These are phyloP conservation scores for Primulina huaijiensis DNA, from an alignment of 257 asterid species.

Conservation along the genomic window DNA sequence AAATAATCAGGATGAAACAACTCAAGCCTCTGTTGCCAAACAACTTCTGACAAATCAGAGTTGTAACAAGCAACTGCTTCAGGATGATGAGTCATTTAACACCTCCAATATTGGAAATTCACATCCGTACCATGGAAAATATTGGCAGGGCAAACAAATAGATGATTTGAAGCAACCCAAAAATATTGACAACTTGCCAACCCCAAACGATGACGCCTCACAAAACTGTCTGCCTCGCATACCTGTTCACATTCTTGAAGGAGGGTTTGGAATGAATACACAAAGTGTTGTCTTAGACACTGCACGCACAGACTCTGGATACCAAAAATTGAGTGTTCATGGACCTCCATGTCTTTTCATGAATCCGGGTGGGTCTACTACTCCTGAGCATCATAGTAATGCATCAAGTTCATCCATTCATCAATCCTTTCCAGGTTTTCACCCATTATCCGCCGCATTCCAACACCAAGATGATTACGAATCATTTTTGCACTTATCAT, in stretches of 20 bases:
- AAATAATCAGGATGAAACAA: slow-evolving; percentile 39
- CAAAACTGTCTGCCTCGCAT: slow-evolving; percentile 71
- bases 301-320: slow-evolving; percentile 35
- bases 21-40: slow-evolving; percentile 48
- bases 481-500: slow-evolving; percentile 57
- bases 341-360: slow-evolving; percentile 40
- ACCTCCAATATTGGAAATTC: slow-evolving; percentile 34
- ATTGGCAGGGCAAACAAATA: slow-evolving; percentile 26
- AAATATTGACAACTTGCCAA: slow-evolving; percentile 32
- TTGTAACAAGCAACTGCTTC: slow-evolving; percentile 36
- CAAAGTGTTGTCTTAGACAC: slow-evolving; percentile 35
- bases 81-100: slow-evolving; percentile 37
- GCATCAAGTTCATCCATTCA: slow-evolving; percentile 52
- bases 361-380: slow-evolving; percentile 46
- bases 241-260: slow-evolving; percentile 88
- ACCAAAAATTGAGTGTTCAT: slow-evolving; percentile 41
- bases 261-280: slow-evolving; percentile 41
- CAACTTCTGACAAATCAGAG: slow-evolving; percentile 39
- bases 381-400: slow-evolving; percentile 47
- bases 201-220: slow-evolving; percentile 40
- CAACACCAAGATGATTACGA: slow-evolving; percentile 61
- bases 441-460: slow-evolving; percentile 55
- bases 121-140: slow-evolving; percentile 37
- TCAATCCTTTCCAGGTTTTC: slow-evolving; percentile 59
- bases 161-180: slow-evolving; percentile 42